A percentile compares a stretch with the other conserved stretches of the same genome.
Evolutionary conservation across 805 yeast genomes (phyloP).

Genomic region (Wickerhamomyces canadensis): DNA sequence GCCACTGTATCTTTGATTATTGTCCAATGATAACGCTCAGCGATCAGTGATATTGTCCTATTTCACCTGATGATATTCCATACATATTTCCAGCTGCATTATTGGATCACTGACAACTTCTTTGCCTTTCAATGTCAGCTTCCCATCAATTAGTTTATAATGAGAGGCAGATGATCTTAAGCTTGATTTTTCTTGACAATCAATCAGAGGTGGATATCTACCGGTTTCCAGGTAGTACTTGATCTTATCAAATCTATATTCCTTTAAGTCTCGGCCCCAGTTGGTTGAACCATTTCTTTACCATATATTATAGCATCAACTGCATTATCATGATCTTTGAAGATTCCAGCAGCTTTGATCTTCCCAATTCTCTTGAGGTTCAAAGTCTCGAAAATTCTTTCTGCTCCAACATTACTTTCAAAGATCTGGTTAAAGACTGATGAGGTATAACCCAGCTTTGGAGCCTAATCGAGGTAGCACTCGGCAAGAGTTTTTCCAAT

Average conservation of each 20-base stretch:
- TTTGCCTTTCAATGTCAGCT: constrained; percentile 66
- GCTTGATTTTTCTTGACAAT: constrained; percentile 83
- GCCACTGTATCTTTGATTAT: constrained; percentile 85
- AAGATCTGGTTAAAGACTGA: constrained; percentile 80
- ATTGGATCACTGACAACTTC: constrained; percentile 79
- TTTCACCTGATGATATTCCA: constrained; percentile 62
- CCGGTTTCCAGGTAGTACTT: constrained; percentile 77
- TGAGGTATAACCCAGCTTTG: constrained; percentile 79
- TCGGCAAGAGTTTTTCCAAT: constrained; percentile 83
- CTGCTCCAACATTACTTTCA: constrained; percentile 81
- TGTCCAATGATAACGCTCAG: constrained; percentile 86
- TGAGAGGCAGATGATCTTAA: constrained; percentile 75
- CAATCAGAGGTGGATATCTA: constrained; percentile 76
- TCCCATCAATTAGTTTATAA: constrained; percentile 66
- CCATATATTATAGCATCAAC: constrained; percentile 88
- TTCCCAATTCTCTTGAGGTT: constrained; percentile 77
- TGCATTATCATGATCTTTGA: constrained; percentile 78
- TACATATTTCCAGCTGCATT: constrained; percentile 69
- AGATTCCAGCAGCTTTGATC: constrained; percentile 80
- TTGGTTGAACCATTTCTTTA: constrained; percentile 57
- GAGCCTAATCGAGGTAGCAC: constrained; percentile 88
- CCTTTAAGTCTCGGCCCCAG: constrained; percentile 36
- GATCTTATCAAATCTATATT: constrained; percentile 60
- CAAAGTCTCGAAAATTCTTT: constrained; percentile 69
- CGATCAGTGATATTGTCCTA: constrained; percentile 70